These are phyloP conservation scores for Pelargonium fulgidum DNA, from an alignment of 441 rosid species.

Conservation along the genomic window DNA sequence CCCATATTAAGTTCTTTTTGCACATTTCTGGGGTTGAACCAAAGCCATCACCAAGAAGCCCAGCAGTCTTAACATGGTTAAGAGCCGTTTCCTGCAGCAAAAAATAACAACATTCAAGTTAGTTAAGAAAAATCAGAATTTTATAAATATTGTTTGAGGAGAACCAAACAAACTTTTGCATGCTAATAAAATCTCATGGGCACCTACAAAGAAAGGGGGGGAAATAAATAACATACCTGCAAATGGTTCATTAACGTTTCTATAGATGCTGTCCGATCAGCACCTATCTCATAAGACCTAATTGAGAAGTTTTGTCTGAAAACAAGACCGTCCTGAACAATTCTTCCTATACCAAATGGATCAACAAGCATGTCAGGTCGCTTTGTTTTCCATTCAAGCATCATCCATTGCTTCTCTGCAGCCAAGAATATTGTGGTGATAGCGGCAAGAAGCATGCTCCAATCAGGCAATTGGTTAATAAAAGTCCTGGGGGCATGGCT, in stretches of 20 bases:
- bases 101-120: neutral
- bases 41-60: slow-evolving; percentile 89
- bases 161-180: neutral
- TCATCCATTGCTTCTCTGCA: slow-evolving; percentile 99
- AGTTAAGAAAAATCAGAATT: neutral
- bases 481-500: slow-evolving; percentile 69
- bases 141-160: neutral
- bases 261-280: slow-evolving; percentile 94
- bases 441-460: slow-evolving; percentile 99
- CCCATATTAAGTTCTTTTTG: slow-evolving; percentile 91
- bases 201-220: neutral
- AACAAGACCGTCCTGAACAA: slow-evolving; percentile 82
- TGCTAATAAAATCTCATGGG: neutral
- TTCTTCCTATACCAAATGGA: slow-evolving; percentile 73
- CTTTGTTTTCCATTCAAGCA: slow-evolving; percentile 95
- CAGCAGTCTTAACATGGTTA: slow-evolving; percentile 76
- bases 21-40: slow-evolving; percentile 95
- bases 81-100: slow-evolving; percentile 82
- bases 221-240: slow-evolving; percentile 41
- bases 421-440: slow-evolving; percentile 92
- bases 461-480: slow-evolving; percentile 89
- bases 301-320: slow-evolving; percentile 83
- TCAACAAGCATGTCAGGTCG: slow-evolving; percentile 77
- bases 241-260: slow-evolving; percentile 95
- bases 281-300: slow-evolving; percentile 97